These are phyloP conservation scores for Spirogloea muscicola DNA, from an alignment of 139 green algal species.

Conservation along the genomic window DNA sequence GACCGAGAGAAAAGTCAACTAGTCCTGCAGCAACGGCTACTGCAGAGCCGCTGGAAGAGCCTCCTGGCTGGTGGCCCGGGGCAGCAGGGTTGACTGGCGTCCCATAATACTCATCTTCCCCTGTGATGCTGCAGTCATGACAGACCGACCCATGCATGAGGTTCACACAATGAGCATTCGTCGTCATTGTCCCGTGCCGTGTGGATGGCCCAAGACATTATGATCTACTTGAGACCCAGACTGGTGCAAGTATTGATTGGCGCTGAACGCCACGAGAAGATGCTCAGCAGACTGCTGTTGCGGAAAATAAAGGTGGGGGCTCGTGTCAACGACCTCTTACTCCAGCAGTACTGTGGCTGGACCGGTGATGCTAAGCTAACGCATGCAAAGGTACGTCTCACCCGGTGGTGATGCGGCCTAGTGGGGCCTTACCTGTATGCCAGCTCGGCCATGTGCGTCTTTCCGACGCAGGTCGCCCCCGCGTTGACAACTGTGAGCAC, in stretches of 20 bases:
- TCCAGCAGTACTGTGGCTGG: too few species aligned
- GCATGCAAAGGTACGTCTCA: too few species aligned
- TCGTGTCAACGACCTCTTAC: too few species aligned
- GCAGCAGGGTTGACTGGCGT: constrained; percentile 79
- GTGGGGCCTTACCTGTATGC: constrained; percentile 58
- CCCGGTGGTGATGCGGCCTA: too few species aligned
- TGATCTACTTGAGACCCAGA: too few species aligned
- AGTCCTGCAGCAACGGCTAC: constrained; percentile 71
- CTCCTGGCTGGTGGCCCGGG: constrained; percentile 74
- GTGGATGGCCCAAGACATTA: too few species aligned
- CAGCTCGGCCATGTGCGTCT: constrained; percentile 91
- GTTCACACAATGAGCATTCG: neutral
- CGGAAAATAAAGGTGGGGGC: too few species aligned
- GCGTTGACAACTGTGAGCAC: constrained; percentile 71
- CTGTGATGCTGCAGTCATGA: constrained; percentile 52
- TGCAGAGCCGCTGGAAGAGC: constrained; percentile 85
- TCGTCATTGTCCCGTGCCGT: too few species aligned
- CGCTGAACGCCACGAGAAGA: too few species aligned
- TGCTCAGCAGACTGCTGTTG: too few species aligned
- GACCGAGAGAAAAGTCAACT: constrained; percentile 58
- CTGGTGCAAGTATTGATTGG: too few species aligned
- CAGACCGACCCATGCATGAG: neutral
- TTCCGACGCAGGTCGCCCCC: constrained; percentile 68
- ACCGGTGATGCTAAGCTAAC: too few species aligned
- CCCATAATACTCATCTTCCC: constrained; percentile 86